These are phyloP conservation scores for Stropharia rugosoannulata DNA, from an alignment of 768 basidiomycete species.

Conservation along the genomic window DNA sequence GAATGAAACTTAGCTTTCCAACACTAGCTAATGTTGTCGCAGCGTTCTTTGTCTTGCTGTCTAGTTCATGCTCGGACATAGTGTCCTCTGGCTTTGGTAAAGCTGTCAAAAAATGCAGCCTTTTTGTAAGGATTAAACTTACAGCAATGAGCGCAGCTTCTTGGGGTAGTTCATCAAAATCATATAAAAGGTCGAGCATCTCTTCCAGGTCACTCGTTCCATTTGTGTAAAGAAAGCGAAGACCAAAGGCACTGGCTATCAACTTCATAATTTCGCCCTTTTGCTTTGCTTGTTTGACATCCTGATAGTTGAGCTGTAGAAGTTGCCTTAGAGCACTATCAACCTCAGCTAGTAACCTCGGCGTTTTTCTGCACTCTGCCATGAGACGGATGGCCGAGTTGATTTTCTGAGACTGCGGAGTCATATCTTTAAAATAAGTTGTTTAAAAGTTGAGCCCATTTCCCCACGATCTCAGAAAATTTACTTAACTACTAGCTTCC, in stretches of 20 bases:
- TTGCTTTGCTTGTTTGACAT: neutral
- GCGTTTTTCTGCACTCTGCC: neutral
- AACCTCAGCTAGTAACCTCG: neutral
- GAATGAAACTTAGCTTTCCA: neutral
- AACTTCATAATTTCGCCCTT: neutral
- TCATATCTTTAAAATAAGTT: neutral
- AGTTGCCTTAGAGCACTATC: neutral
- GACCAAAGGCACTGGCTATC: slow-evolving; percentile 1
- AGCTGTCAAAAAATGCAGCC: no score
- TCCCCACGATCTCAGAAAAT: no score
- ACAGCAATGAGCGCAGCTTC: neutral
- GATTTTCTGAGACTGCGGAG: neutral
- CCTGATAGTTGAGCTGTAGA: neutral
- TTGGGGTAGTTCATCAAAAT: neutral
- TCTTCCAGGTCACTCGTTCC: neutral
- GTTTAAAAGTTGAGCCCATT: no score
- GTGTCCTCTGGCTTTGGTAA: neutral
- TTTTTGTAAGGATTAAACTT: neutral
- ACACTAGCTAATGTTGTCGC: neutral
- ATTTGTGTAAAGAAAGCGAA: slow-evolving; percentile 1
- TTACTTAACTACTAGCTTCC: no score
- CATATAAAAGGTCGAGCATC: neutral
- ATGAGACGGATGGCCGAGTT: neutral
- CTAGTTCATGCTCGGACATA: neutral
- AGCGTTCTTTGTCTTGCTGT: neutral